Percentiles rank a stretch among this genome's conserved stretches.
These are phyloP conservation scores for Calocybe cyanea DNA, from an alignment of 768 basidiomycete genomes.

Conservation along the genomic window DNA sequence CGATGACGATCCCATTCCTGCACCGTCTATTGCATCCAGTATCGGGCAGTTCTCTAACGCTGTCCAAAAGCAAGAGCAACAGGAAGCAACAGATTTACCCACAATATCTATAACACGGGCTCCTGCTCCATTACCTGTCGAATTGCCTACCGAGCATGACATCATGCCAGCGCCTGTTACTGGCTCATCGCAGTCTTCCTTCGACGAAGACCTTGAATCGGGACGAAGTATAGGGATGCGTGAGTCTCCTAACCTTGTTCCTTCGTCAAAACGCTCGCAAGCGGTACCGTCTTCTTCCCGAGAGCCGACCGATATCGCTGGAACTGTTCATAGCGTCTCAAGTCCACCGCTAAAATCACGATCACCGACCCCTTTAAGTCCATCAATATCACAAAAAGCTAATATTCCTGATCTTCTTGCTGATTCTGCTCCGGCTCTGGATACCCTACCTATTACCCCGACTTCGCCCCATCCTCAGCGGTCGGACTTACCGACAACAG, in stretches of 20 bases:
- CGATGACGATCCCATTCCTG: slow-evolving; percentile 31
- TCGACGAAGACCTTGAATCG: slow-evolving; percentile 47
- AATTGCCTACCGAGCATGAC: slow-evolving; percentile 62
- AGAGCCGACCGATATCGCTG: not conserved
- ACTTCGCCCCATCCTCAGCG: slow-evolving; percentile 15
- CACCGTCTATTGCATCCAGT: slow-evolving; percentile 21
- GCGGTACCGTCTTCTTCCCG: slow-evolving; percentile 3
- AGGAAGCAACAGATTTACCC: slow-evolving; percentile 34
- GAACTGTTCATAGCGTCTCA: not conserved
- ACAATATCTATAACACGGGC: slow-evolving; percentile 64
- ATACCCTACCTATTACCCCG: slow-evolving; percentile 33
- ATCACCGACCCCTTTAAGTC: slow-evolving; percentile 1
- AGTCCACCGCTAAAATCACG: not conserved
- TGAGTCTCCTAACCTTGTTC: slow-evolving; percentile 25
- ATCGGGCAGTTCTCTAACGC: slow-evolving; percentile 16
- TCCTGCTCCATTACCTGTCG: slow-evolving; percentile 67
- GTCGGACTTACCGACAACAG: slow-evolving; percentile 9
- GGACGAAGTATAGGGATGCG: slow-evolving; percentile 40
- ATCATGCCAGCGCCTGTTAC: slow-evolving; percentile 46
- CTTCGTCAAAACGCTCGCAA: slow-evolving; percentile 16
- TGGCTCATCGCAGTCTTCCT: slow-evolving; percentile 40
- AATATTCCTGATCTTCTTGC: slow-evolving; percentile 49
- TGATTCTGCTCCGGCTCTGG: slow-evolving; percentile 35
- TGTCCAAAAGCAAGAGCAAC: slow-evolving; percentile 12
- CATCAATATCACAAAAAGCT: slow-evolving; percentile 15